phyloP scores from a whole-genome alignment of 129 eudicot species.

The Flaveria linearis region DNA sequence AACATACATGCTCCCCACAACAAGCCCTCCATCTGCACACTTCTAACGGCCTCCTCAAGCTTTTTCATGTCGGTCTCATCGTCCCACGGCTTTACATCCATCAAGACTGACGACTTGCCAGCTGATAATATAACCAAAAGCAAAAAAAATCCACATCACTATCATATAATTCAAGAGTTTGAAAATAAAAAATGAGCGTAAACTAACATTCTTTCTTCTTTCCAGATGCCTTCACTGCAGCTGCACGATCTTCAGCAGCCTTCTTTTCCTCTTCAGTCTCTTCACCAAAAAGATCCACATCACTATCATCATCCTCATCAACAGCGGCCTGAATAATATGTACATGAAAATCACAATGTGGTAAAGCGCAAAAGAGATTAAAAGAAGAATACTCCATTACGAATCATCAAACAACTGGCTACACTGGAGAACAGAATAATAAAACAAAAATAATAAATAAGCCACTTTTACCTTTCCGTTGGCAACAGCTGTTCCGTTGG shows the following conservation, averaged over 20 bases:
- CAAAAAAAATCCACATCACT: background rate
- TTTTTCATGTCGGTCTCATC: constrained; percentile 44
- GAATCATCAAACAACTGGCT: background rate
- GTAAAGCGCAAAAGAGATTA: background rate
- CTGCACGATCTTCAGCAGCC: constrained; percentile 94
- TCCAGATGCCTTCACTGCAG: constrained; percentile 70
- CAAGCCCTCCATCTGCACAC: constrained; percentile 41
- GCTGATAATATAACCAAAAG: constrained; percentile 40
- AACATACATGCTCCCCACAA: constrained; percentile 48
- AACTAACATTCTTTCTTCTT: constrained; percentile 95
- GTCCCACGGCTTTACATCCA: constrained; percentile 45
- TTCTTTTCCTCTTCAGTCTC: constrained; percentile 98
- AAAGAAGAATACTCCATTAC: background rate
- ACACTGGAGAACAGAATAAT: background rate
- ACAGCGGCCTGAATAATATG: constrained; percentile 53
- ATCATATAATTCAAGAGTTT: too few species aligned
- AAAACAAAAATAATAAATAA: background rate
- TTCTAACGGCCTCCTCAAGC: constrained; percentile 48
- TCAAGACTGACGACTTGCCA: constrained; percentile 56
- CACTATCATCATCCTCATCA: constrained; percentile 83
- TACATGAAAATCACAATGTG: background rate
- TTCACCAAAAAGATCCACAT: constrained; percentile 89
- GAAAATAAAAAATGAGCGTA: background rate
- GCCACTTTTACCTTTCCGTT: constrained; percentile 50
- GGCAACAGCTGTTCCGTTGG: constrained; percentile 40